These are phyloP conservation scores for Truncatella angustata DNA, from an alignment of 2,329 filamentous ascomycete genomes.

Conservation along the genomic window DNA sequence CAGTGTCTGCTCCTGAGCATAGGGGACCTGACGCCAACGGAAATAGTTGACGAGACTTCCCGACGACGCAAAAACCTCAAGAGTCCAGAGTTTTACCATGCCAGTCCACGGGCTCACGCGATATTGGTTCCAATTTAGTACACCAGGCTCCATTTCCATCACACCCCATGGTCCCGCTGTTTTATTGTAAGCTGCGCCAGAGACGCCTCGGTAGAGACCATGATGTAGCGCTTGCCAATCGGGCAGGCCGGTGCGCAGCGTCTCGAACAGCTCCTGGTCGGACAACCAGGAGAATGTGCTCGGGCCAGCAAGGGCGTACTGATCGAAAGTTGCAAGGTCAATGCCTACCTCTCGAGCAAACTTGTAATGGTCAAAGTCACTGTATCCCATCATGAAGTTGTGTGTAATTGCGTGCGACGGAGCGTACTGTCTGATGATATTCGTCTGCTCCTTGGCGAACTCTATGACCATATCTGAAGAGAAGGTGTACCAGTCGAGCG, in stretches of 20 bases:
- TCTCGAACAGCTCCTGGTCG: slow-evolving; percentile 15
- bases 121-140: slow-evolving; percentile 21
- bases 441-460: slow-evolving; percentile 20
- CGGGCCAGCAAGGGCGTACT: slow-evolving; percentile 17
- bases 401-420: slow-evolving; percentile 19
- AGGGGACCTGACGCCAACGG: slow-evolving; percentile 22
- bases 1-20: slow-evolving; percentile 22
- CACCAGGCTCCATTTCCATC: slow-evolving; percentile 24
- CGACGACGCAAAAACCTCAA: slow-evolving; percentile 18
- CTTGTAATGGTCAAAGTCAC: slow-evolving; percentile 21
- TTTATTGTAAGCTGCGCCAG: slow-evolving; percentile 18
- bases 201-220: slow-evolving; percentile 18
- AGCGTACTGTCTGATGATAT: slow-evolving; percentile 17
- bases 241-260: slow-evolving; percentile 18
- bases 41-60: slow-evolving; percentile 21
- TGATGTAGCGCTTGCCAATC: slow-evolving; percentile 20
- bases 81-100: slow-evolving; percentile 22
- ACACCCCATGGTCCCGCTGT: slow-evolving; percentile 17
- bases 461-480: slow-evolving; percentile 22
- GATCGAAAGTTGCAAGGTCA: slow-evolving; percentile 18
- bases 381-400: slow-evolving; percentile 18
- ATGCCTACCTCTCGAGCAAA: slow-evolving; percentile 20
- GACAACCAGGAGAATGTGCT: slow-evolving; percentile 15
- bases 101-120: slow-evolving; percentile 18
- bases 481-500: slow-evolving; percentile 22